Conservation (phyloP, 805 yeast genomes). For the Nakazawaea populi region DNA sequence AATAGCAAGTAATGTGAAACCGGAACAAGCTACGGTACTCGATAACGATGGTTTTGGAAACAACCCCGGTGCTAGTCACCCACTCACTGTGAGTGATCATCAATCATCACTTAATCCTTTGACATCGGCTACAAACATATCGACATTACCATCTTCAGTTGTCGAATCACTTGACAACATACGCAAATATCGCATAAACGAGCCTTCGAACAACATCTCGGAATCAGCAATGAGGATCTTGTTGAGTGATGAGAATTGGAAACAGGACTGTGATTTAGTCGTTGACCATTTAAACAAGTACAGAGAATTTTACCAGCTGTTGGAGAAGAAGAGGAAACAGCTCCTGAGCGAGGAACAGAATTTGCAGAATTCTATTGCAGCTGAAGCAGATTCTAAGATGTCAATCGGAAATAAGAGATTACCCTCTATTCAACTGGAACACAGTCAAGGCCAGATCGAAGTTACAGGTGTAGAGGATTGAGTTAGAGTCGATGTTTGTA, state of each 20-base stretch:
- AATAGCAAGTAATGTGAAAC: too few relatives aligned
- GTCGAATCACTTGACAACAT: background rate
- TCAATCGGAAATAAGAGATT: background rate
- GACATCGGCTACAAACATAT: too few relatives aligned
- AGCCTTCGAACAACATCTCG: background rate
- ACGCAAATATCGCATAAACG: background rate
- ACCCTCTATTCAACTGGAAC: background rate
- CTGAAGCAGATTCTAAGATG: background rate
- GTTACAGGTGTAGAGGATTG: too few relatives aligned
- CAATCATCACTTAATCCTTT: too few relatives aligned
- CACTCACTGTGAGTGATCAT: too few relatives aligned
- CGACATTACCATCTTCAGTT: background rate
- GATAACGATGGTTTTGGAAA: too few relatives aligned
- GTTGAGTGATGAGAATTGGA: constrained; percentile 2
- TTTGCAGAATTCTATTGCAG: background rate
- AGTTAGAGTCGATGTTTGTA: too few relatives aligned
- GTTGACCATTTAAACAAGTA: constrained; percentile 3
- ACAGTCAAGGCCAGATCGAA: too few relatives aligned
- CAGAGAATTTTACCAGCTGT: background rate
- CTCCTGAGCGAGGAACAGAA: background rate
- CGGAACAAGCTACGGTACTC: too few relatives aligned
- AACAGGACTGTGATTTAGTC: constrained; percentile 2
- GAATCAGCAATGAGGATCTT: background rate
- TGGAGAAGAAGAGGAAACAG: background rate
- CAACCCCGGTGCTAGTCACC: too few relatives aligned